These are phyloP conservation scores for Ascosphaera acerosa DNA, from an alignment of 2,329 filamentous ascomycete genomes.

Conservation along the genomic window DNA sequence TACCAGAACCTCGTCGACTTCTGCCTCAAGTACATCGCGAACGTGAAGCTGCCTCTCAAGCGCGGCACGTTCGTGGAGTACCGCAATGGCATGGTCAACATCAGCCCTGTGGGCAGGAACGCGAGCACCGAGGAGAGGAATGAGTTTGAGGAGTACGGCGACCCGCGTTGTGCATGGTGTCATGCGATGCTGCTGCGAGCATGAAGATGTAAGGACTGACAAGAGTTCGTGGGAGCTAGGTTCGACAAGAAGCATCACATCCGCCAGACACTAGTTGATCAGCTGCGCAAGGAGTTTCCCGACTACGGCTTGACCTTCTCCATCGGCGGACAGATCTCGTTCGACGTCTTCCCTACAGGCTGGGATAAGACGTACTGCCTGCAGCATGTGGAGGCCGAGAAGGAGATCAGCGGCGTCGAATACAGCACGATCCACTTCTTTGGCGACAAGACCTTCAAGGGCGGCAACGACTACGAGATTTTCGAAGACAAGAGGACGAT, in stretches of 20 bases:
- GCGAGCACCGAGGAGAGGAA: conserved; percentile 55
- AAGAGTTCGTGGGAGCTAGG: conserved; percentile 8
- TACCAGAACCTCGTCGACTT: conserved; percentile 36
- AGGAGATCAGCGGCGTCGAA: conserved; percentile 32
- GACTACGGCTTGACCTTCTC: conserved; percentile 75
- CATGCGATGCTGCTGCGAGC: too few relatives aligned
- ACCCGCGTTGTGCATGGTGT: neutral
- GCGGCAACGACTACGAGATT: conserved; percentile 93
- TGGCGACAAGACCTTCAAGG: conserved; percentile 76
- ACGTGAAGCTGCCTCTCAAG: conserved; percentile 35
- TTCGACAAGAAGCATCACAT: conserved; percentile 61
- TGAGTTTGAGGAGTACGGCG: conserved; percentile 39
- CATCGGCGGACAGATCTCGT: conserved; percentile 92
- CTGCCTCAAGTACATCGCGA: conserved; percentile 33
- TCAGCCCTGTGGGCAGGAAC: conserved; percentile 47
- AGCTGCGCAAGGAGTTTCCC: conserved; percentile 55
- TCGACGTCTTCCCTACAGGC: conserved; percentile 86
- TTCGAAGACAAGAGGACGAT: conserved; percentile 57
- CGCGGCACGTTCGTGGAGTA: conserved; percentile 43
- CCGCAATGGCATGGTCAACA: conserved; percentile 39
- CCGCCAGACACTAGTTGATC: conserved; percentile 48
- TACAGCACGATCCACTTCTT: conserved; percentile 94
- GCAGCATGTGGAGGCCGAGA: conserved; percentile 60
- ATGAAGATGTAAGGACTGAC: conserved; percentile 5
- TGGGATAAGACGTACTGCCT: conserved; percentile 99